A percentile compares a stretch with the other conserved stretches of the same genome.
Evolutionary conservation across 805 yeast genomes (phyloP).

Genomic region (Naumovozyma baii): DNA sequence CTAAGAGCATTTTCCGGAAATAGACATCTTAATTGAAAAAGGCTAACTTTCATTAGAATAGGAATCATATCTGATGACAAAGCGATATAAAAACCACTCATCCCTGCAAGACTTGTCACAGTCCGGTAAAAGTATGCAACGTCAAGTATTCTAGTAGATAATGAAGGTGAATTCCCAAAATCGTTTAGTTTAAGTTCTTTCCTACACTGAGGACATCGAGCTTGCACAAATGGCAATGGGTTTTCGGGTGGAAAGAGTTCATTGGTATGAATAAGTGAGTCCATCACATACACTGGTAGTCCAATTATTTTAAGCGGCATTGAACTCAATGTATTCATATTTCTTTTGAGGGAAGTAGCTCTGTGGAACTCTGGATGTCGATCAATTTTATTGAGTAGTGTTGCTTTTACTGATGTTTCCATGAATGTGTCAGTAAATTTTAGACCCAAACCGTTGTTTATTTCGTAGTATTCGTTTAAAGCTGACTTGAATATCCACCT

Average conservation of each 20-base stretch:
- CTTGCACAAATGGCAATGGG: not conserved
- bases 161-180: not conserved
- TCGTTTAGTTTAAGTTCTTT: slow-evolving; percentile 1
- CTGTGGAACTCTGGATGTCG: not conserved
- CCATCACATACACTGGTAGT: not conserved
- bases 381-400: not conserved
- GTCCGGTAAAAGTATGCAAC: not conserved
- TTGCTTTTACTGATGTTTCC: not conserved
- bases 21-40: slow-evolving; percentile 21
- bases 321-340: not conserved
- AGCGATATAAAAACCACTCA: not conserved
- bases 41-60: slow-evolving; percentile 14
- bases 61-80: not conserved
- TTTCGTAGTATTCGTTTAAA: not conserved
- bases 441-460: not conserved
- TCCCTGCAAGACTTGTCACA: not conserved
- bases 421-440: not conserved
- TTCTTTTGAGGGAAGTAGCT: not conserved
- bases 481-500: slow-evolving; percentile 14
- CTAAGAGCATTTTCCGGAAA: slow-evolving; percentile 22
- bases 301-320: not conserved
- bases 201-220: slow-evolving; percentile 11
- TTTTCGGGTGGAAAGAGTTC: not conserved
- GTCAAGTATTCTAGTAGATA: not conserved
- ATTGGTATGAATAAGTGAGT: not conserved